These are phyloP conservation scores for Tolypocladium pustulatum DNA, from an alignment of 2,329 filamentous ascomycete genomes.

Conservation along the genomic window DNA sequence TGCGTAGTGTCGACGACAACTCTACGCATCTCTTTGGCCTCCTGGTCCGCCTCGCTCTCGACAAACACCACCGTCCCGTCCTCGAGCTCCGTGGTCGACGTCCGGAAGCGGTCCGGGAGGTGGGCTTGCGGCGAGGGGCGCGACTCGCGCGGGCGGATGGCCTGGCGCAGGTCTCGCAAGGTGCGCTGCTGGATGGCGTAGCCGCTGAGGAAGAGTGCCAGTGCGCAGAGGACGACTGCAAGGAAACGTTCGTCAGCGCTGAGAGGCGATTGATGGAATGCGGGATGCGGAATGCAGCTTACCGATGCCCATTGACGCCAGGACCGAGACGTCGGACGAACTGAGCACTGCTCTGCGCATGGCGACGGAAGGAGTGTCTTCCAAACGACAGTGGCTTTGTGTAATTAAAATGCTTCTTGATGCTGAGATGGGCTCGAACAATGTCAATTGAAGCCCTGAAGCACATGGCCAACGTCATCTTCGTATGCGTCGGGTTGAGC, in stretches of 20 bases:
- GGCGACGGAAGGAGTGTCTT: background rate
- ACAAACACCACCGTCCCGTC: conserved; percentile 34
- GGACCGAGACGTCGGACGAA: conserved; percentile 59
- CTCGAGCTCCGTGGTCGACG: conserved; percentile 31
- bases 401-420: background rate
- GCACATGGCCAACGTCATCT: background rate
- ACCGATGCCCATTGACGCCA: conserved; percentile 55
- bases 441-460: background rate
- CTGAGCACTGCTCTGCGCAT: conserved; percentile 48
- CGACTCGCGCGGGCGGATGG: conserved; percentile 45
- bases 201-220: conserved; percentile 76
- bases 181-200: conserved; percentile 84
- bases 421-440: background rate
- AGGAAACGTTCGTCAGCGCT: conserved; percentile 2
- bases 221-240: conserved; percentile 64
- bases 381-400: too few relatives aligned
- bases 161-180: conserved; percentile 63
- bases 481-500: background rate
- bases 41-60: conserved; percentile 22
- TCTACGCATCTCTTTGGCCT: conserved; percentile 11
- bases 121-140: conserved; percentile 36
- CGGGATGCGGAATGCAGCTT: conserved; percentile 14
- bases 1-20: conserved; percentile 20
- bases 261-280: conserved; percentile 8
- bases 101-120: conserved; percentile 39